Base-by-base conservation (phyloP, 1,139 yeast species). In the Ogataea hybrid region DNA sequence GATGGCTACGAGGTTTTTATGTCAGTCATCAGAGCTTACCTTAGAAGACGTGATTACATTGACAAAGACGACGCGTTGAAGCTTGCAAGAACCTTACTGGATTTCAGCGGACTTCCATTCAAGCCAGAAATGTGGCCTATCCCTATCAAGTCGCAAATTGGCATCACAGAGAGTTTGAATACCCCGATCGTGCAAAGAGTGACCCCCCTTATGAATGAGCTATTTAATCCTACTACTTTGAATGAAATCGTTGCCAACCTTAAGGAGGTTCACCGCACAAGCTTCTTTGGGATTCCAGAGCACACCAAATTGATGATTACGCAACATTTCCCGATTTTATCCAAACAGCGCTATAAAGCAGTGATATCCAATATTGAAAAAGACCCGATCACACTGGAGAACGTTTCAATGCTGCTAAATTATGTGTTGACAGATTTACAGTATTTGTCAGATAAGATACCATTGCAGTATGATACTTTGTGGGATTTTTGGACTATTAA, bases 1-100 rank as follows among this genome's bases (percentile, higher is more conserved):
- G 53, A 50, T 32, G 53, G 53, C 9, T 50, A 48, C 35, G 46
- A 47, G 34, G 46, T 44, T 6, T 47, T 43, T 21, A 12, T 44
- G 2, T 32, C 48, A 3, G 47, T 44, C 23, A 20, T 46, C 14
- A 41, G 39, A 18, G 47, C 49, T 2, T 47, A 32, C 14, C n/a
- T 37, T 8, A 27, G 42, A 21, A 28, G 35, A 9, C 23, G 39
- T 4, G 41, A 35, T 28, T 12, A 35, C 14, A 12, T 10, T 5
- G 12, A 8, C 7, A 27, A 7, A 32, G 31, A 12, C 17, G 32
- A 23, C 46, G 43, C 12, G 20, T 42, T 33, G 39, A 38, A 16
- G 33, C 42, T n/a, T 46, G 47, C 23, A 25, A 33, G 23, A 35
- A 32, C 25, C 12, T 42, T 23, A 32, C 42, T 27, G 41, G 34